Conservation (phyloP, 768 basidiomycete genomes). For the Russula brevipes region DNA sequence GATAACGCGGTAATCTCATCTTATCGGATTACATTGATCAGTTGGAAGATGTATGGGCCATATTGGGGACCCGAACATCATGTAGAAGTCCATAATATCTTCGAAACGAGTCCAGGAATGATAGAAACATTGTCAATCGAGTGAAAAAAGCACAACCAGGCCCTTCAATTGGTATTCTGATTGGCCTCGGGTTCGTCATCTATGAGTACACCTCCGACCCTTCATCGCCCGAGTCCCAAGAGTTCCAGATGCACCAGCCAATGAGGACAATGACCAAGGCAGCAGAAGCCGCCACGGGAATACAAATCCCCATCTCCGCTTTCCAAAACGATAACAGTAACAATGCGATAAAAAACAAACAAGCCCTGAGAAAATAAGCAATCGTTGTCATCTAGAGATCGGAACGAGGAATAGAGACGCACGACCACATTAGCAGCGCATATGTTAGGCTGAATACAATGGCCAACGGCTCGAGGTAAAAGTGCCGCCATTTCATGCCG, state of each 20-base stretch:
- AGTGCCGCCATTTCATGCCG: constrained; percentile 26
- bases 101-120: too few relatives aligned
- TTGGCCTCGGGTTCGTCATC: too few relatives aligned
- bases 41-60: too few relatives aligned
- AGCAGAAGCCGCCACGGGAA: neutral
- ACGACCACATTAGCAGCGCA: constrained; percentile 57
- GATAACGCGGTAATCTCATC: neutral
- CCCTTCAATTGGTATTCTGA: neutral
- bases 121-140: neutral
- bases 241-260: constrained; percentile 2
- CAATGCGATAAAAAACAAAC: constrained; percentile 38
- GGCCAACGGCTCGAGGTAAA: constrained; percentile 48
- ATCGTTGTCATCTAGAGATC: neutral
- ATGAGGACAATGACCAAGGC: neutral
- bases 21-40: neutral
- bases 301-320: neutral
- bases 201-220: neutral
- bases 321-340: constrained; percentile 13
- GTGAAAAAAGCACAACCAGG: neutral
- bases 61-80: too few relatives aligned
- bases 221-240: constrained; percentile 3
- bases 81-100: too few relatives aligned
- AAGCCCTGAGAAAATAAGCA: constrained; percentile 31
- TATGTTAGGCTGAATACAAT: constrained; percentile 52
- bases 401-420: constrained; percentile 28